Evolutionary conservation across 2,329 filamentous ascomycete genomes (phyloP), one percentile per base, ranked within the genome.

Genomic region (Bipolaris oryzae): DNA sequence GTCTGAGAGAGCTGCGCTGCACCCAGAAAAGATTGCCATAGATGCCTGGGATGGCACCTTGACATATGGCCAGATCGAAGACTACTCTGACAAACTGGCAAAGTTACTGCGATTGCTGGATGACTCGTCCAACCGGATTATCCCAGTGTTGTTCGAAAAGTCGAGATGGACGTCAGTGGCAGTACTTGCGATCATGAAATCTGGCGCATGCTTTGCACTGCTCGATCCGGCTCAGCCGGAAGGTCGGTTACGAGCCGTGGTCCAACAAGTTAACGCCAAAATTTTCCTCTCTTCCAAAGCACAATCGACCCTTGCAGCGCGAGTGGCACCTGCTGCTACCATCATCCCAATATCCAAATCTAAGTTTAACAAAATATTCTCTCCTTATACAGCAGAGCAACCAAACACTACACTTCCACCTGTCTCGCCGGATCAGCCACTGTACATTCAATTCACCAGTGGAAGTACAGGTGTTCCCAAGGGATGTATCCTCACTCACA

Each of bases 131-230:
- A 60, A 71, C 11, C 64, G 70, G 0, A 71, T 76, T n/a, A 70
- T 79, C 6, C 73, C 76, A 0, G 53, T 77, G 0, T 65, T 76
- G 10, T 77, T 79, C 41, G 76, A 79, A 39, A 79, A 79, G 55
- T 76, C 69, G 0, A 60, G 66, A 51, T 78, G 75, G 75, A 75
- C 71, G 0, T 62, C 73, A 3, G 74, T 79, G 16, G 74, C 74
- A 7, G 70, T 77, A 7, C 68, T 78, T 5, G 75, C 74, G 3
- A 64, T 77, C 9, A 74, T 79, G 72, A 78, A 78, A 44, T 68
- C 74, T 10, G 76, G 76, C 7, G 75, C 70, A 4, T 74, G 72
- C 50, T 76, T 76, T 49, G 70, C 71, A 5, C 60, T 75, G 2
- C 64, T 76, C 13, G 74, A 76, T 31, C 73, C 74, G 15, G 73